Evolutionary conservation across 768 basidiomycete genomes (phyloP).

Genomic region (Coprinopsis marcescibilis): DNA sequence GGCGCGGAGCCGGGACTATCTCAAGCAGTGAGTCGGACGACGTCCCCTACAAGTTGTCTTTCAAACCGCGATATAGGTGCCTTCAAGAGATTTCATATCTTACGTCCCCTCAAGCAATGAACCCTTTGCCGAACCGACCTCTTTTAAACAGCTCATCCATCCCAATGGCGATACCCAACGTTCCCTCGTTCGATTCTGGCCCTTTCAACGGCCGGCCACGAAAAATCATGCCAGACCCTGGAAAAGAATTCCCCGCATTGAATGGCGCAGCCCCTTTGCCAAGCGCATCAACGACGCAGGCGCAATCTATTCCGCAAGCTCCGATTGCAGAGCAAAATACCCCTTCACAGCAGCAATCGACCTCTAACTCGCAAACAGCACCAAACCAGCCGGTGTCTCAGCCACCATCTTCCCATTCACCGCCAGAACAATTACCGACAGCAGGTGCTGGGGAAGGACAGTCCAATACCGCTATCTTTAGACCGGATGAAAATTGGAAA

Average conservation of each 20-base stretch:
- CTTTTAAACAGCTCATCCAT: constrained; percentile 61
- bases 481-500: constrained; percentile 85
- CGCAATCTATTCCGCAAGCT: constrained; percentile 34
- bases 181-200: constrained; percentile 69
- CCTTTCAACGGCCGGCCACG: constrained; percentile 75
- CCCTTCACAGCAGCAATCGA: neutral
- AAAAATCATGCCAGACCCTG: constrained; percentile 70
- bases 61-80: constrained; percentile 47
- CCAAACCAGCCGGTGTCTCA: constrained; percentile 19
- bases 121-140: constrained; percentile 87
- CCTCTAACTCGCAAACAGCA: constrained; percentile 9
- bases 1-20: constrained; percentile 90
- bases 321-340: neutral
- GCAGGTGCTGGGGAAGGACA: constrained; percentile 46
- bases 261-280: constrained; percentile 45
- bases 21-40: constrained; percentile 77
- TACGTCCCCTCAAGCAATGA: constrained; percentile 95
- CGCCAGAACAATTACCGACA: constrained; percentile 36
- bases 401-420: constrained; percentile 29
- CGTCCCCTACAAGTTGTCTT: neutral
- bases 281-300: constrained; percentile 44
- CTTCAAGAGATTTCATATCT: constrained; percentile 97
- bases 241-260: constrained; percentile 63
- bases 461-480: constrained; percentile 75
- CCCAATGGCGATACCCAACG: constrained; percentile 62